Base-by-base conservation (phyloP, 768 basidiomycete genomes). In the Coprinopsis marcescibilis region DNA sequence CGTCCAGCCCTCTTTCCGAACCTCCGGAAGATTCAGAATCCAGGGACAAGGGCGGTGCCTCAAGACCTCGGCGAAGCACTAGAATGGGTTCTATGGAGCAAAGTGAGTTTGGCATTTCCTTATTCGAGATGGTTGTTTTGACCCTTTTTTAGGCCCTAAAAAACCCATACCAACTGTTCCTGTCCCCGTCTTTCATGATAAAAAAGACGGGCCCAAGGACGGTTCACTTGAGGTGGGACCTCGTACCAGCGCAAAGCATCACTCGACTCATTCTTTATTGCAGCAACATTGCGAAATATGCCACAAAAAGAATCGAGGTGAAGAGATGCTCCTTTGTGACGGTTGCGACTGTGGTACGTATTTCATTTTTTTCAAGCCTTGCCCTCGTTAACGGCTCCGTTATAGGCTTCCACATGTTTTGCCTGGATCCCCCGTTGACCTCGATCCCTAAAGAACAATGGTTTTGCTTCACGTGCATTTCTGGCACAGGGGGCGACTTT, bases 361-460 rank as follows among this genome's bases (percentile, higher is more conserved):
- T 43, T 7, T 43, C 27, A 27, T 13, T 39, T 44, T 20, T 41
- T 2, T 30, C 12, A 8, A 26, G 32, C 36, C 5, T 37, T 47
- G 29, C 49, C 8, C 40, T 38, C 17, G 30, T 45, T 36, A 44
- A 49, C 27, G 36, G 37, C 44, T 38, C 29, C 43, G 46, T 47
- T 30, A 47, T 49, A 94, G 91, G 95, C 3, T 99, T 91, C 68
- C 96, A 99, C 66, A 96, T 89, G 70, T 92, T 88, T 63, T 99
- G 96, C 62, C 83, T 99, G 48, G 87, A 92, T 59, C 96, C 96
- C 11, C 94, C 94, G 15, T 69, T 98, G 44, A 67, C 75, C 7
- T 68, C 74, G 2, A 88, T 99, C 46, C 96, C 96, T 1, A 88
- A 85, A 59, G 91, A 93, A 32, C 85, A 95, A 53, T 99, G 95